These are phyloP conservation scores for Leccinum pachyderme DNA, from an alignment of 1,284 basidiomycete species.

Conservation along the genomic window DNA sequence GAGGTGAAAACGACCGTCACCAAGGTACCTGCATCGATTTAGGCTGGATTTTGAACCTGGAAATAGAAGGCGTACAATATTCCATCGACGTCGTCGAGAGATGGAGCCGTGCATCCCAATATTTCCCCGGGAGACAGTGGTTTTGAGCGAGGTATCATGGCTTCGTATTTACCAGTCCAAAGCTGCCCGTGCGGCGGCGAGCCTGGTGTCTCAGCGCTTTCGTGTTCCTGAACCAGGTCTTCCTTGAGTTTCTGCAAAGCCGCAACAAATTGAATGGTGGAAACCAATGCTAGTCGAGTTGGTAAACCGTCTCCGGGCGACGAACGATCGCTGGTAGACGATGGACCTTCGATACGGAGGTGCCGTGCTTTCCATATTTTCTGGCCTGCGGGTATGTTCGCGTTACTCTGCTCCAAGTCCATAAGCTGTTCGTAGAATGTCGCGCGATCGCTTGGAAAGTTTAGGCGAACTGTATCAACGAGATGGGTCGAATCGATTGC, in stretches of 20 bases:
- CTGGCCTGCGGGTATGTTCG: constrained; percentile 51
- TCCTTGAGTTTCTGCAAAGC: constrained; percentile 86
- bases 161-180: constrained; percentile 72
- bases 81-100: constrained; percentile 77
- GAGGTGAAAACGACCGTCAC: constrained; percentile 97
- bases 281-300: constrained; percentile 84
- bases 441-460: constrained; percentile 80
- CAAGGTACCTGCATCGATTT: constrained; percentile 75
- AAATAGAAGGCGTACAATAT: constrained; percentile 61
- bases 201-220: neutral
- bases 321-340: constrained; percentile 9
- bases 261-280: constrained; percentile 94
- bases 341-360: constrained; percentile 55
- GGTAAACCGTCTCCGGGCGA: constrained; percentile 27
- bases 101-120: constrained; percentile 94
- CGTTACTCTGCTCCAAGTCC: constrained; percentile 48
- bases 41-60: constrained; percentile 12
- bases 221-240: constrained; percentile 53
- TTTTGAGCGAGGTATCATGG: constrained; percentile 85
- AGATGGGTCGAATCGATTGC: constrained; percentile 87
- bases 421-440: constrained; percentile 61
- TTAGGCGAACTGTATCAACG: constrained; percentile 79
- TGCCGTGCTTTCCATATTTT: constrained; percentile 49
- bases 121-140: constrained; percentile 97
- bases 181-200: constrained; percentile 21